These are phyloP conservation scores for Balakata baccata DNA, from an alignment of 345 rosid species.

Conservation along the genomic window DNA sequence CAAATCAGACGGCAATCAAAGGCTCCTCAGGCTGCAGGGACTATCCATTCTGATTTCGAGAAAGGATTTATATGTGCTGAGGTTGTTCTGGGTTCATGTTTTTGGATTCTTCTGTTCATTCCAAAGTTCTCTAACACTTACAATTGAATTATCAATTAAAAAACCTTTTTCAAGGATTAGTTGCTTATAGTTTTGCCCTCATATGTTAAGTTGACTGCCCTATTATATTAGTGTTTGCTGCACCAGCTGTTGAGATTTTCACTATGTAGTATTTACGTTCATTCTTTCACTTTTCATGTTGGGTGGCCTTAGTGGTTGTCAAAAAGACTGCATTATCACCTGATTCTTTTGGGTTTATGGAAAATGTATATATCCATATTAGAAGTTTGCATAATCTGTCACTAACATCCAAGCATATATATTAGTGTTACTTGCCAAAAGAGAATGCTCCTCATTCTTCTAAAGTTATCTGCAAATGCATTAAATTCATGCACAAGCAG, in stretches of 20 bases:
- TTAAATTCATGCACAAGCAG: neutral
- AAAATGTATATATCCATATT: neutral
- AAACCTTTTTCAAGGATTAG: neutral
- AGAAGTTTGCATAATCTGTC: neutral
- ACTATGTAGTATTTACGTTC: neutral
- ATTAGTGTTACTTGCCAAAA: neutral
- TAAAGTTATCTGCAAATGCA: neutral
- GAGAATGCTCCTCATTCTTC: neutral
- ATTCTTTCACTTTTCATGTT: neutral
- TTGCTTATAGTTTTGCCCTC: neutral
- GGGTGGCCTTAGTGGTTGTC: neutral
- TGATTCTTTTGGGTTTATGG: neutral
- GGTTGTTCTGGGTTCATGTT: slow-evolving; percentile 43
- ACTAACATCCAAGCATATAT: neutral
- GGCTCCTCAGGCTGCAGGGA: slow-evolving; percentile 99
- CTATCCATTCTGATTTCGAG: slow-evolving; percentile 93
- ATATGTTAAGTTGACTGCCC: neutral
- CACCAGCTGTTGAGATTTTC: neutral
- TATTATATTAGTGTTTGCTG: neutral
- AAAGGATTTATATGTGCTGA: slow-evolving; percentile 97
- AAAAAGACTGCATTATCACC: neutral
- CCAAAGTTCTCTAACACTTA: neutral
- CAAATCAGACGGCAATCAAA: slow-evolving; percentile 88
- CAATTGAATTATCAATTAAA: neutral
- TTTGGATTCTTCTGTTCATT: neutral